These are phyloP conservation scores for Penicillium occitanis DNA, from an alignment of 2,329 filamentous ascomycete genomes.

Conservation along the genomic window DNA sequence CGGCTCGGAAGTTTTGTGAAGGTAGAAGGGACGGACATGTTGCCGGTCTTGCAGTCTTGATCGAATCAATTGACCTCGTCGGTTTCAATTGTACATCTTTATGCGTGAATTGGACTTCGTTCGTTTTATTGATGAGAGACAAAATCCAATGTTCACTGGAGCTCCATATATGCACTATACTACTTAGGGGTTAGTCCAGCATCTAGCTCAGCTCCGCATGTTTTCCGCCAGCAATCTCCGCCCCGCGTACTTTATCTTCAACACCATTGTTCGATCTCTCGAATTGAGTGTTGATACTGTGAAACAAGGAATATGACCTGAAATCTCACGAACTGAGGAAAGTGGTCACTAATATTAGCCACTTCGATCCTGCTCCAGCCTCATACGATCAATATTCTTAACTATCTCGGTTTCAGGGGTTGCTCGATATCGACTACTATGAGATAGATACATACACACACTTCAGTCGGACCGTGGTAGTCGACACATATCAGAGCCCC, in stretches of 20 bases:
- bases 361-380: neutral
- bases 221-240: constrained; percentile 14
- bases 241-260: constrained; percentile 5
- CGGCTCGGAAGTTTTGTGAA: constrained; percentile 14
- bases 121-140: neutral
- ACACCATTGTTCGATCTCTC: neutral
- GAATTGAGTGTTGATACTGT: neutral
- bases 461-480: neutral
- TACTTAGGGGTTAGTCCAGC: neutral
- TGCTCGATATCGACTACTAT: neutral
- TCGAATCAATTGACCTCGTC: too few species aligned
- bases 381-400: neutral
- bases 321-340: neutral
- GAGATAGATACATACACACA: neutral
- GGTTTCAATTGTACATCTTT: neutral
- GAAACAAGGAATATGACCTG: neutral
- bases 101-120: neutral
- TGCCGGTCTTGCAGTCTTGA: neutral
- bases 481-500: neutral
- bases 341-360: neutral
- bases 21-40: constrained; percentile 28
- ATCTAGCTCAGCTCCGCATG: constrained; percentile 6
- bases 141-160: neutral
- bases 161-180: neutral
- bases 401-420: constrained; percentile 9